Evolutionary conservation across 768 basidiomycete genomes (phyloP), one percentile per base, ranked within the genome.

Genomic region (Dioszegia aurantiaca): DNA sequence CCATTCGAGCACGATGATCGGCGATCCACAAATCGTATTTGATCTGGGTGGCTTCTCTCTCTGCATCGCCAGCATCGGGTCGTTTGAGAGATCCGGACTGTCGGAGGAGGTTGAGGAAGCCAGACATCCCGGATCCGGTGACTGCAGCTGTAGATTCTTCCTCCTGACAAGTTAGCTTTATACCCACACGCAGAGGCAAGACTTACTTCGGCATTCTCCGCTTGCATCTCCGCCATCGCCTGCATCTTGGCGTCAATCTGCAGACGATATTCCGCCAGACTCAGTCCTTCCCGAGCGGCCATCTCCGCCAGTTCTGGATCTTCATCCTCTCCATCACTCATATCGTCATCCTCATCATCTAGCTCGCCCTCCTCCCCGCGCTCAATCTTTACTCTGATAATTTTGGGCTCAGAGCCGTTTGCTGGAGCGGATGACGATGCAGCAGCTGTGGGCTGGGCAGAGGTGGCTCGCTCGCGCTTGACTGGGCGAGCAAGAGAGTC

Each of bases 1-100:
- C 83, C 47, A 87, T 79, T 56, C 85, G 82, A 33, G 82, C 82
- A 41, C 92, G 84, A 72, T 91, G 86, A 55, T 91, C 87, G 2
- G 90, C 86, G 4, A 97, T 79, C 93, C 94, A 99, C 1, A 87
- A 62, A 77, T 98, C 93, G 24, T 87, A 83, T 70, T 92, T 87
- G 57, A 83, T 81, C 75, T 97, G 92, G 3, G 86, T 82, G 53
- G 80, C 82, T 76, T 99, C 95, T 36, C 92, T 87, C 3, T 89
- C 86, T 12, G 69, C 64, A 60, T 84, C 83, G 59, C 92, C 88
- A 0, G 84, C 77, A 5, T 80, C 78, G 1, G 85, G 81, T 11
- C 82, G 77, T 6, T 88, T 83, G 36, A 97, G 74, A 21, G 95
- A 81, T n/a, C 95, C 95, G 78, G 95, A 91, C 63, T 91, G 86